phyloP scores from a whole-genome alignment of 371 early-diverging fungal species.

The Mucor plumbeus region DNA sequence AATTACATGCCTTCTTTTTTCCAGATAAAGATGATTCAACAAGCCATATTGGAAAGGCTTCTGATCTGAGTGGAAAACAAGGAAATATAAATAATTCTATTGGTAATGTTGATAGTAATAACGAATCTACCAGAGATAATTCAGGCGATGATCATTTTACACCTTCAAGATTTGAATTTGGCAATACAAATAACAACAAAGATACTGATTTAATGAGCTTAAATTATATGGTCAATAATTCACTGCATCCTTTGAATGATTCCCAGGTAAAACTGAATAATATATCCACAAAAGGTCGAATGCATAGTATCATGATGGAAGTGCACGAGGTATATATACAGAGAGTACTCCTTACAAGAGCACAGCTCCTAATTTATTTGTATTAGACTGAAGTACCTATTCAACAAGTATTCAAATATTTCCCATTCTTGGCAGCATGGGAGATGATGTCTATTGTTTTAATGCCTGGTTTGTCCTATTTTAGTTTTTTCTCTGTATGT shows the following conservation, averaged over 20 bases:
- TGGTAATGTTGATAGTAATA: background rate
- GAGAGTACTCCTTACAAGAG: background rate
- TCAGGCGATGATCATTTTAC: background rate
- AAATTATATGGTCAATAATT: conserved; percentile 35
- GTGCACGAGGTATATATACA: conserved; percentile 50
- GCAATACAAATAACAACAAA: background rate
- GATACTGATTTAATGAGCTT: conserved; percentile 32
- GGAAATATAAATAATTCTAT: background rate
- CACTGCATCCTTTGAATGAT: conserved; percentile 8
- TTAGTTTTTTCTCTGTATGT: conserved; percentile 59
- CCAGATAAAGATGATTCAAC: conserved; percentile 10
- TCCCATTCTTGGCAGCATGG: conserved; percentile 61
- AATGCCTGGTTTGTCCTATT: conserved; percentile 55
- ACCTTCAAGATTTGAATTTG: background rate
- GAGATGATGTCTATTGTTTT: conserved; percentile 59
- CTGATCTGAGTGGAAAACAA: conserved; percentile 31
- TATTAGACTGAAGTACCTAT: conserved; percentile 50
- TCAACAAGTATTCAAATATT: conserved; percentile 49
- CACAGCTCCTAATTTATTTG: background rate
- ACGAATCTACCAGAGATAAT: background rate
- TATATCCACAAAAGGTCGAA: conserved; percentile 21
- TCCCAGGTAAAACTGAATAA: conserved; percentile 18
- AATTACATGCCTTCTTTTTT: conserved; percentile 47
- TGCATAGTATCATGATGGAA: conserved; percentile 42
- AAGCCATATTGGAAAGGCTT: conserved; percentile 24